These are phyloP conservation scores for Aspergillus ibericus DNA, from an alignment of 2,329 filamentous ascomycete genomes.

Conservation along the genomic window DNA sequence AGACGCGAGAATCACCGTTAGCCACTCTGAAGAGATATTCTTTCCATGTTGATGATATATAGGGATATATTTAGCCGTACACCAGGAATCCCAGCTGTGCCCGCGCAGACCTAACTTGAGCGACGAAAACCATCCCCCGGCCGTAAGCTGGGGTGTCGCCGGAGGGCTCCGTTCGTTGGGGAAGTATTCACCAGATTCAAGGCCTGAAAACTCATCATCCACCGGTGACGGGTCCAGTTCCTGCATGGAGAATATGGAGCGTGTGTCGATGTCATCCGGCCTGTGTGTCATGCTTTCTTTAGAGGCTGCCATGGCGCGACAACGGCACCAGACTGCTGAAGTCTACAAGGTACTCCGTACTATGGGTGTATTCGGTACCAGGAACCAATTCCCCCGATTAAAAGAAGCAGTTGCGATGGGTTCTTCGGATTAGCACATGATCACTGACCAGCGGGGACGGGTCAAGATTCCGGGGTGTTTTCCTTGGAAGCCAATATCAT, in stretches of 20 bases:
- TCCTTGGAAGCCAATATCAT: not conserved
- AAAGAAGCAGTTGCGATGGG: not conserved
- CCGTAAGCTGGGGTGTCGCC: conserved; percentile 5
- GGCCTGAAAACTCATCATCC: conserved; percentile 52
- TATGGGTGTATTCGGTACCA: not conserved
- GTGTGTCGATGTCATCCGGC: conserved; percentile 33
- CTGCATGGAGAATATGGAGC: conserved; percentile 64
- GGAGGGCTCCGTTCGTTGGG: conserved; percentile 24
- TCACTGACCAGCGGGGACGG: not conserved
- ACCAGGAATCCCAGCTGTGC: conserved; percentile 73
- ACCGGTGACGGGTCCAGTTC: conserved; percentile 83
- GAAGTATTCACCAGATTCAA: conserved; percentile 54
- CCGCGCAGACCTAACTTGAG: conserved; percentile 59
- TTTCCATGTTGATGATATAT: not conserved
- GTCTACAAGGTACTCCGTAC: not conserved
- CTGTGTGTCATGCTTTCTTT: conserved; percentile 18
- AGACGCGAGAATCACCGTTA: not conserved
- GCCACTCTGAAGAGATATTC: not conserved
- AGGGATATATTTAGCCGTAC: conserved; percentile 45
- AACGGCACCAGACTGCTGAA: not conserved
- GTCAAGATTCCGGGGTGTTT: not conserved
- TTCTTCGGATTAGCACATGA: not conserved
- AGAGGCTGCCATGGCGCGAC: conserved; percentile 17
- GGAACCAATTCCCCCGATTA: not conserved
- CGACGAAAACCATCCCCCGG: conserved; percentile 20